These are phyloP conservation scores for Massariosphaeria phaeospora DNA, from an alignment of 495 filamentous ascomycete species.

Conservation along the genomic window DNA sequence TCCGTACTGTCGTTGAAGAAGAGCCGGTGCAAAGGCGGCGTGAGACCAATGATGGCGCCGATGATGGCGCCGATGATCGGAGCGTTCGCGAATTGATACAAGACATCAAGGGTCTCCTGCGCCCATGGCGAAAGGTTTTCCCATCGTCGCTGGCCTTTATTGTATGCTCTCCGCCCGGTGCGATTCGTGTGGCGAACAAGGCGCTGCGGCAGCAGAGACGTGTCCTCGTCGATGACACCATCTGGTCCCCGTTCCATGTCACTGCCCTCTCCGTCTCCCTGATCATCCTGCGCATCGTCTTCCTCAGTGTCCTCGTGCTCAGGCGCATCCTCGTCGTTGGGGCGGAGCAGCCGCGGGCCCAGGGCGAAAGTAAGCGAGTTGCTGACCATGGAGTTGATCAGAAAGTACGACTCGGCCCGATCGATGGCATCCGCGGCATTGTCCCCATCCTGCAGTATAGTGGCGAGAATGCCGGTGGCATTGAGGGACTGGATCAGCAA, in stretches of 20 bases:
- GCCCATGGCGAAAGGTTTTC: constrained; percentile 38
- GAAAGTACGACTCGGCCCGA: constrained; percentile 66
- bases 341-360: constrained; percentile 56
- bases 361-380: constrained; percentile 62
- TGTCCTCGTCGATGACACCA: constrained; percentile 46
- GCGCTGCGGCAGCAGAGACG: constrained; percentile 46
- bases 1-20: constrained; percentile 61
- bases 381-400: constrained; percentile 59
- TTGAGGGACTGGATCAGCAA: constrained; percentile 62
- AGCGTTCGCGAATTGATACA: constrained; percentile 57
- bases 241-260: constrained; percentile 26
- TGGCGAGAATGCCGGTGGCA: constrained; percentile 57
- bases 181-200: constrained; percentile 31
- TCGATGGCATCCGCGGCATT: constrained; percentile 49
- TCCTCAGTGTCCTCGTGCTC: constrained; percentile 34
- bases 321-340: constrained; percentile 43
- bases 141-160: constrained; percentile 36
- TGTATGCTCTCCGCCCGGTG: constrained; percentile 28
- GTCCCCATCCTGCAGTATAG: constrained; percentile 50
- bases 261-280: constrained; percentile 26
- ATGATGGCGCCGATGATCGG: constrained; percentile 61
- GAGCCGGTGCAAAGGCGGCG: constrained; percentile 55
- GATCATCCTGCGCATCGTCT: constrained; percentile 36
- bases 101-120: constrained; percentile 43
- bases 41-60: constrained; percentile 59